Evolutionary conservation across 768 basidiomycete genomes (phyloP), one percentile per base, ranked within the genome.

Genomic region (Tricholoma matsutake): DNA sequence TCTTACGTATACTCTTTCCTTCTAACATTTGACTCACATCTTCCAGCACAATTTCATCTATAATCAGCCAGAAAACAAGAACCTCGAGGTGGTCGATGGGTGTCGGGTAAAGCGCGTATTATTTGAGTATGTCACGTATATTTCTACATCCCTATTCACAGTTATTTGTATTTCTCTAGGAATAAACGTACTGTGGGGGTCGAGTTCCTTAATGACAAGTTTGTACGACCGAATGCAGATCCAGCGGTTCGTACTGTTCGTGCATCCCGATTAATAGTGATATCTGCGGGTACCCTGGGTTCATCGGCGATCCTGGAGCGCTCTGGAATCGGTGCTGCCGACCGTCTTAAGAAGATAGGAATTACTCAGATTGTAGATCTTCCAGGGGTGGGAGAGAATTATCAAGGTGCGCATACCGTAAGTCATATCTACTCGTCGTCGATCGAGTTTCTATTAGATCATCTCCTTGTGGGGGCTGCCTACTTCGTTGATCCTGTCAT

Each of bases 351-450:
- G 41, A 73, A 72, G 34, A 73, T 81, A 56, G 77, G 76, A 10
- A 80, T 93, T 32, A 64, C 72, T 6, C 75, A 78, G 60, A 54
- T 84, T 28, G 78, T 89, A 13, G 84, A 90, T 57, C 81, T 92
- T 13, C 88, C 89, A 1, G 87, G 87, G 16, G 91, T 95, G 0
- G 91, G 92, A 10, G 86, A 88, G 67, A 83, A 91, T 63, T 85
- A 83, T 56, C 77, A 80, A 64, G 85, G 84, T 81, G 14, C 9
- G 35, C 35, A 37, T 1, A 37, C 5, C 35, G 0, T 8, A 14
- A 37, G 5, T 37, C 14, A 25, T 37, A 35, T 35, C 8, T 35
- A 37, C 9, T 37, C 35, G 14, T 37, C 35, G 14, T 14, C 14
- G 14, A 37, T 25, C 22, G 2, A 37, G 2, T 37, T 37, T 37